Percentiles rank a stretch among this genome's conserved stretches.
phyloP scores from a whole-genome alignment of 345 rosid genomes.

The Anastatica hierochuntica region DNA sequence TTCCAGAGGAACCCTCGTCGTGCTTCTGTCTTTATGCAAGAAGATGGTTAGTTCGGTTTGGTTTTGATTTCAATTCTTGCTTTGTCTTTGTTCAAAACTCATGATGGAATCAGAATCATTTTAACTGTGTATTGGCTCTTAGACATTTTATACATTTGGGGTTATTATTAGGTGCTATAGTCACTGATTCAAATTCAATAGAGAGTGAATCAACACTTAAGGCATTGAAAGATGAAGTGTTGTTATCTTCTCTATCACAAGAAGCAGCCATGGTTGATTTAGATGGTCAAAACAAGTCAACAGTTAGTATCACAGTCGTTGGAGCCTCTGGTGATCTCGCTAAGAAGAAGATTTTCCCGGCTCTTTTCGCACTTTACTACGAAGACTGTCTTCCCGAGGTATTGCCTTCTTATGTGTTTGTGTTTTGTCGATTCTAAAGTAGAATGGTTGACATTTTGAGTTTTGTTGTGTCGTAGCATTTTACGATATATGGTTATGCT shows the following conservation, averaged over 20 bases:
- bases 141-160: too few relatives aligned
- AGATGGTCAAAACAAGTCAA: conserved; percentile 36
- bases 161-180: conserved; percentile 57
- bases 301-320: conserved; percentile 86
- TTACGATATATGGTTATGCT: conserved; percentile 85
- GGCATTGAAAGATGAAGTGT: conserved; percentile 27
- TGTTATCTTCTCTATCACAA: conserved; percentile 26
- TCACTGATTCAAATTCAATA: conserved; percentile 30
- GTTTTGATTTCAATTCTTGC: background rate
- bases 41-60: conserved; percentile 27
- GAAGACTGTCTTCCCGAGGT: conserved; percentile 91
- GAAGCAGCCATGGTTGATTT: conserved; percentile 25
- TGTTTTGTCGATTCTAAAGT: background rate
- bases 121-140: too few relatives aligned
- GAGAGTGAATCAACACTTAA: background rate
- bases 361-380: conserved; percentile 91
- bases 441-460: background rate
- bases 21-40: conserved; percentile 34
- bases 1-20: conserved; percentile 28
- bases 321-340: conserved; percentile 99
- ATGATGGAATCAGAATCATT: too few relatives aligned
- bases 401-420: background rate
- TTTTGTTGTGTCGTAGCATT: conserved; percentile 43
- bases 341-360: conserved; percentile 96
- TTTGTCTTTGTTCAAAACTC: too few relatives aligned